These are phyloP conservation scores for Tylopilus balloui DNA, from an alignment of 768 basidiomycete species.

Conservation along the genomic window DNA sequence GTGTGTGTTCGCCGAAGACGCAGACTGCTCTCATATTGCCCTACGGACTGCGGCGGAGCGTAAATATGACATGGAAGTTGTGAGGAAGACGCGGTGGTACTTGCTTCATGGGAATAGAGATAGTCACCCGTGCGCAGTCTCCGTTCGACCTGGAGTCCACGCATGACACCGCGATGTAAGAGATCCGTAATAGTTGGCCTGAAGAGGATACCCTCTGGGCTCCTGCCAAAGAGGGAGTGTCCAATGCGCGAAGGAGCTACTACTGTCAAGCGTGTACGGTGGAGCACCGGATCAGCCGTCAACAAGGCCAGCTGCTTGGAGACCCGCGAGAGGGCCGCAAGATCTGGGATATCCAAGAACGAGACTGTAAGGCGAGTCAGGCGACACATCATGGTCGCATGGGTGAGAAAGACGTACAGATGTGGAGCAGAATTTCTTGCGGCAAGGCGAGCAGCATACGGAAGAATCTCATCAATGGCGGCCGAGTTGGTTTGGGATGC, in stretches of 20 bases:
- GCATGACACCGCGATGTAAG: slow-evolving; percentile 65
- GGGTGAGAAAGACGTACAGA: slow-evolving; percentile 39
- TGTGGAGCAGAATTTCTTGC: slow-evolving; percentile 54
- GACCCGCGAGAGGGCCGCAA: slow-evolving; percentile 48
- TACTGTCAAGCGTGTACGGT: slow-evolving; percentile 55
- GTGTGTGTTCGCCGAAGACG: slow-evolving; percentile 52
- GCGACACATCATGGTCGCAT: neutral
- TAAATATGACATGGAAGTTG: slow-evolving; percentile 2
- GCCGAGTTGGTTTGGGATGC: neutral
- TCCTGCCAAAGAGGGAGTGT: slow-evolving; percentile 59
- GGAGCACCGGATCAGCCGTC: slow-evolving; percentile 59
- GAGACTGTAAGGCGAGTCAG: slow-evolving; percentile 42
- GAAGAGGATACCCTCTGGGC: slow-evolving; percentile 50
- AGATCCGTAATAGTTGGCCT: slow-evolving; percentile 65
- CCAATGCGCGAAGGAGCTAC: slow-evolving; percentile 64
- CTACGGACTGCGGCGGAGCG: slow-evolving; percentile 46
- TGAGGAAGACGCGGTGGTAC: slow-evolving; percentile 3
- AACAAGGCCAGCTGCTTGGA: slow-evolving; percentile 46
- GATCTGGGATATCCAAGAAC: slow-evolving; percentile 71
- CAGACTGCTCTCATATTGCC: slow-evolving; percentile 59
- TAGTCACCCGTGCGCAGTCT: slow-evolving; percentile 65
- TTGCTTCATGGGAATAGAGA: slow-evolving; percentile 56
- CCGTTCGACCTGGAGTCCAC: slow-evolving; percentile 61
- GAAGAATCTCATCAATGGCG: neutral
- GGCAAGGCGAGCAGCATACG: slow-evolving; percentile 39